Evolutionary conservation across 805 yeast species (phyloP), one percentile per base, ranked within the genome.

Genomic region (Wickerhamiella siamensis): DNA sequence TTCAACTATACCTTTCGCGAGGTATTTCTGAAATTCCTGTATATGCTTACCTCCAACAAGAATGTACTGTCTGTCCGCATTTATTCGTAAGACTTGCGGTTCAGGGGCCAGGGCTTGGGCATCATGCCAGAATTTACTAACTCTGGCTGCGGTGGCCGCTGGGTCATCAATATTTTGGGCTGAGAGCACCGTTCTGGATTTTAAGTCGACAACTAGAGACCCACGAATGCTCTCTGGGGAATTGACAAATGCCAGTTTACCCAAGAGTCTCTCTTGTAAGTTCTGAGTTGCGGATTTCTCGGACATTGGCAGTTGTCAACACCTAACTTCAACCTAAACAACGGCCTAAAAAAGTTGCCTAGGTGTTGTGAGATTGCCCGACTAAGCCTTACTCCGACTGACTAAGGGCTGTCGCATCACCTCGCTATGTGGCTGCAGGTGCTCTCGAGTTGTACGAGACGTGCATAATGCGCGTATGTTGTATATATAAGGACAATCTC

Each of bases 141-240:
- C 49, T 16, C 33, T n/a, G 16, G 21, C 21, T 10, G 50, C 47
- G 5, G 31, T 26, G 21, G 18, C 19, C 16, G 31, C 26, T 24
- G 54, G 58, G 45, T 65, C 47, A 43, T 20, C 53, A 48, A 48
- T 36, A 38, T 54, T 47, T 4, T 39, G 31, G 35, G 24, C 10
- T 27, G 41, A 48, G 14, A 50, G 18, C 8, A 51, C 40, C 21
- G 36, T 38, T 14, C 29, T 32, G 10, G 33, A 31, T 16, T 26
- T 37, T 14, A 48, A 36, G 10, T 31, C 33, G 4, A 35, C 38
- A 2, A 50, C 39, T 14, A 47, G 40, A 12, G 46, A 45, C 9
- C 42, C 32, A 4, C 21, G 36, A n/a, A 42, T 47, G 14, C 15
- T 19, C 24, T 41, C 37, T 3, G 17, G 29, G 9, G 21, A 15